Percentiles rank a stretch among this genome's conserved stretches.
phyloP scores from a whole-genome alignment of 495 filamentous ascomycete species.

The Sabuloglossum arenarium region DNA sequence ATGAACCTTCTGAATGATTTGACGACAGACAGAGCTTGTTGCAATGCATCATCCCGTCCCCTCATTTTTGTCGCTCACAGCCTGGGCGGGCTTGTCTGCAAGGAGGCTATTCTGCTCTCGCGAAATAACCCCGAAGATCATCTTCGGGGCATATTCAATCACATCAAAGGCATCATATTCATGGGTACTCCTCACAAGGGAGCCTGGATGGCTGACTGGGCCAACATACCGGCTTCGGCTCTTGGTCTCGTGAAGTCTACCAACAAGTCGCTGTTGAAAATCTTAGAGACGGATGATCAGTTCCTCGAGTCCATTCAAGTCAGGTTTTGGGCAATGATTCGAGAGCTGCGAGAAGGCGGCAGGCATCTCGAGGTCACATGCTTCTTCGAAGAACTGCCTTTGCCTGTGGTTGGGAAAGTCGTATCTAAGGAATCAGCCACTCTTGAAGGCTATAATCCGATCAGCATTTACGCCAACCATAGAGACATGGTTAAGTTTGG shows the following conservation, averaged over 20 bases:
- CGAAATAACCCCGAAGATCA: conserved; percentile 37
- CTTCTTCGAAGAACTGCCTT: conserved; percentile 15
- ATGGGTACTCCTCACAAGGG: conserved; percentile 77
- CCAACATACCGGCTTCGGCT: conserved; percentile 3
- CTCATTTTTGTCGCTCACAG: conserved; percentile 38
- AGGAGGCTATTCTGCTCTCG: conserved; percentile 20
- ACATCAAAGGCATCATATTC: conserved; percentile 68
- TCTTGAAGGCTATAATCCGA: conserved; percentile 17
- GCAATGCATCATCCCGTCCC: conserved; percentile 9
- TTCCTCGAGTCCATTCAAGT: conserved; percentile 20
- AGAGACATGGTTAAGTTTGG: conserved; percentile 23
- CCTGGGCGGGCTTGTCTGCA: conserved; percentile 45
- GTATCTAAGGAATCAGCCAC: neutral
- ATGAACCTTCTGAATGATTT: conserved; percentile 45
- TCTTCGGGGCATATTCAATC: conserved; percentile 55
- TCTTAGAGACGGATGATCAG: conserved; percentile 11
- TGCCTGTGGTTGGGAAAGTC: conserved; percentile 9
- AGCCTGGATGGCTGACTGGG: conserved; percentile 38
- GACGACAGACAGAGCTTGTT: conserved; percentile 8
- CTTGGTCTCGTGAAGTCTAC: conserved; percentile 8
- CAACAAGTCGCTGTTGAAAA: conserved; percentile 4
- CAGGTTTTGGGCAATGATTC: conserved; percentile 18
- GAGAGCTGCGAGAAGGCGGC: conserved; percentile 6
- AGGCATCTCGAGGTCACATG: conserved; percentile 14
- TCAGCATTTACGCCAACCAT: conserved; percentile 21